Percentiles rank a stretch among this genome's conserved stretches.
phyloP scores from a whole-genome alignment of 768 basidiomycete genomes.

The Ramaria sp. region DNA sequence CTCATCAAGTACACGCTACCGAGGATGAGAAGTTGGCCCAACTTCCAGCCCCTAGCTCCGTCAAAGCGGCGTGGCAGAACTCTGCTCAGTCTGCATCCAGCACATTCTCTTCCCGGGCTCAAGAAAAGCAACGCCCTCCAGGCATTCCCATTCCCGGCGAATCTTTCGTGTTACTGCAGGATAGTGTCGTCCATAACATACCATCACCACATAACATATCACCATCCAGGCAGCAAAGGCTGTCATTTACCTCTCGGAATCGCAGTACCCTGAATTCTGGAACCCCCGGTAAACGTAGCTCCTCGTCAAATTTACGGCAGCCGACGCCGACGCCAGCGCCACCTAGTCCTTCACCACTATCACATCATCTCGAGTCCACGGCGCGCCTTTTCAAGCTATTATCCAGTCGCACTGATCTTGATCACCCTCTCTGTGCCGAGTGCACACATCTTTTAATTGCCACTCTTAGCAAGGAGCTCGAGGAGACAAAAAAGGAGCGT shows the following conservation, averaged over 20 bases:
- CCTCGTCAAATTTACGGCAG: slow-evolving; percentile 22
- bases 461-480: slow-evolving; percentile 68
- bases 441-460: slow-evolving; percentile 78
- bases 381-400: slow-evolving; percentile 66
- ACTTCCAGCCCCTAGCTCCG: slow-evolving; percentile 38
- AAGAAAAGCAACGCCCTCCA: slow-evolving; percentile 45
- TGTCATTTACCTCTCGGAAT: slow-evolving; percentile 31
- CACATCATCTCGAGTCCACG: slow-evolving; percentile 68
- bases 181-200: slow-evolving; percentile 65
- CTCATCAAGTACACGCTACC: slow-evolving; percentile 25
- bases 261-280: slow-evolving; percentile 30
- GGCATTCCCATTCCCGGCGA: slow-evolving; percentile 51
- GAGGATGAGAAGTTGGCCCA: slow-evolving; percentile 36
- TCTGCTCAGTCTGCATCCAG: slow-evolving; percentile 31
- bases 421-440: slow-evolving; percentile 92
- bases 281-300: slow-evolving; percentile 17
- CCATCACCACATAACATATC: slow-evolving; percentile 23
- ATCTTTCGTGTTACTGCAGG: slow-evolving; percentile 86
- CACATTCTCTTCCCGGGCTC: slow-evolving; percentile 42
- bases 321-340: slow-evolving; percentile 44
- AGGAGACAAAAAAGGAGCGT: slow-evolving; percentile 84
- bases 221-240: slow-evolving; percentile 10
- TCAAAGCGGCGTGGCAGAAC: slow-evolving; percentile 55
- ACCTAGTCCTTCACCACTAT: slow-evolving; percentile 60
- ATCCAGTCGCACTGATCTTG: slow-evolving; percentile 68